phyloP scores from a whole-genome alignment of 106 monocot genomes.

The Ottelia alismoides region DNA sequence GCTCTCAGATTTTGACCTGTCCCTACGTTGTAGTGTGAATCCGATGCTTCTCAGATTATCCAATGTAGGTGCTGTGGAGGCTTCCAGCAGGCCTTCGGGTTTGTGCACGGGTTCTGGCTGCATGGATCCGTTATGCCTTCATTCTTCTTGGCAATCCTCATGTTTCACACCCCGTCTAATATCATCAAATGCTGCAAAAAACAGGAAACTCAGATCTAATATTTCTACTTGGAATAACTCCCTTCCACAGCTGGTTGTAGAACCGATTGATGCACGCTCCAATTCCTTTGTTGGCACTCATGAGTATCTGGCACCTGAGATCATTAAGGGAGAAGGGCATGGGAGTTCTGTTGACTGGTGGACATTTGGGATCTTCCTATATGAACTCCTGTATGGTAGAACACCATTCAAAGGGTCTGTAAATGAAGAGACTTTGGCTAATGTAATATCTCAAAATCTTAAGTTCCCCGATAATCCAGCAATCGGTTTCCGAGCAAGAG shows the following conservation, averaged over 20 bases:
- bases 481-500: conserved; percentile 4
- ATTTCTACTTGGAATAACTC: neutral
- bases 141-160: conserved; percentile 50
- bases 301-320: conserved; percentile 13
- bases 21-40: conserved; percentile 29
- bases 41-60: conserved; percentile 54
- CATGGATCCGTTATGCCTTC: conserved; percentile 60
- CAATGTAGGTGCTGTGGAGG: conserved; percentile 27
- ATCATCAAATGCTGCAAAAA: conserved; percentile 20
- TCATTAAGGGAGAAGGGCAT: conserved; percentile 13
- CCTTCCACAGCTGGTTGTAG: conserved; percentile 9
- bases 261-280: conserved; percentile 8
- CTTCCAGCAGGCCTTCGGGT: conserved; percentile 19
- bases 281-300: conserved; percentile 12
- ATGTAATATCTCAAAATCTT: conserved; percentile 3
- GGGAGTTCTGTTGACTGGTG: conserved; percentile 13
- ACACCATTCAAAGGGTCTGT: conserved; percentile 9
- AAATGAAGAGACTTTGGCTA: conserved; percentile 10
- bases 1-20: conserved; percentile 16
- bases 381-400: conserved; percentile 7
- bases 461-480: conserved; percentile 2
- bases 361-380: conserved; percentile 11
- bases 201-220: conserved; percentile 2
- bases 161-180: conserved; percentile 65
- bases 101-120: conserved; percentile 58